Evolutionary conservation across 192 early-diverging fungal species (phyloP), one percentile per base, ranked within the genome.

Genomic region (Gonapodya prolifera): DNA sequence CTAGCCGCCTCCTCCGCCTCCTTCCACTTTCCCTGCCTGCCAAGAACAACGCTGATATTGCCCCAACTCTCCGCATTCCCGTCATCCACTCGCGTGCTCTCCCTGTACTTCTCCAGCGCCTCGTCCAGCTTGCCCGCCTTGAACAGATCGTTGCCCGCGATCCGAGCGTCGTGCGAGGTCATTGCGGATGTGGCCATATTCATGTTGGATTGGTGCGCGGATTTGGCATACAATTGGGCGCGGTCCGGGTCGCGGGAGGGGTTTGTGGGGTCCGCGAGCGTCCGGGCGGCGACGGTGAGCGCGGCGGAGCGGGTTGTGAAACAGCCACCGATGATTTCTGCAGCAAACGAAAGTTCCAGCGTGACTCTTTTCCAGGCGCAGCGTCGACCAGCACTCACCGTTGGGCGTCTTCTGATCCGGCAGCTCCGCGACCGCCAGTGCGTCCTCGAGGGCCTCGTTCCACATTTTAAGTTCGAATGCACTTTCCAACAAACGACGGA

Each of bases 81-180:
- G 8, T 18, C 28, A 32, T 73, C 71, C 71, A 13, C 31, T 32
- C 29, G 2, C 8, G 29, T 29, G 8, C 8, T 13, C 28, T 18
- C 45, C 45, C 32, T 32, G 18, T 32, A 73, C 28, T 18, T 32
- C 71, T 18, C 31, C 28, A 16, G 8, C 28, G 16, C 18, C 71
- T 73, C 71, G 71, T 30, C 71, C 28, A 32, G 2, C 32, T 73
- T 73, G 18, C 71, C 71, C 18, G 18, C 32, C 31, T 73, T 73
- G 28, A 73, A 32, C 71, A 73, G 71, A 8, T 73, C 71, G 71
- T 73, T 73, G 18, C 71, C 71, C 71, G 45, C 45, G 23, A 61
- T 61, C 23, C 8, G 45, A 61, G 45, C 45, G 8, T 16, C 45
- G 23, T 61, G 45, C 8, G 45, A 61, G 8, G 45, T 61, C 8